These are phyloP conservation scores for Stropharia rugosoannulata DNA, from an alignment of 768 basidiomycete genomes.

Conservation along the genomic window DNA sequence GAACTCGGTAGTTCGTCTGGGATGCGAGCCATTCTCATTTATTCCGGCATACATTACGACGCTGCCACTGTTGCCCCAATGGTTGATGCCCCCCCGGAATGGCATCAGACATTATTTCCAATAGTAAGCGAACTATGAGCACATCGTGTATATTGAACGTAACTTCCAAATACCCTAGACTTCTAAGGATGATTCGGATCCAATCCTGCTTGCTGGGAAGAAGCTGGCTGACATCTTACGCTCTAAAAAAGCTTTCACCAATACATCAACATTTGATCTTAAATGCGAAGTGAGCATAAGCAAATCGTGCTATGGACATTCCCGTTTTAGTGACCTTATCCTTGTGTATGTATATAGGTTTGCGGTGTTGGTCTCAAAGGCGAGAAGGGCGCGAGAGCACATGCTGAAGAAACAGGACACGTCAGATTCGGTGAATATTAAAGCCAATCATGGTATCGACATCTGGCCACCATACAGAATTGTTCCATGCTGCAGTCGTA, in stretches of 20 bases:
- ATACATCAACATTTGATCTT: constrained; percentile 88
- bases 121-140: constrained; percentile 37
- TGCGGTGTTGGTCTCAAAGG: constrained; percentile 88
- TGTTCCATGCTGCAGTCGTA: no score
- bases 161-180: not conserved
- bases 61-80: constrained; percentile 81
- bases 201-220: constrained; percentile 61
- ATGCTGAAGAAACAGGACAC: constrained; percentile 88
- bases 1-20: constrained; percentile 30
- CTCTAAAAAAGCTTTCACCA: constrained; percentile 82
- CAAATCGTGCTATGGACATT: constrained; percentile 4
- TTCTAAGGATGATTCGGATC: constrained; percentile 42
- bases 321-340: not conserved
- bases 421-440: constrained; percentile 81
- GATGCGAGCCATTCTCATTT: constrained; percentile 74
- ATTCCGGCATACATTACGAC: constrained; percentile 98
- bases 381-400: constrained; percentile 89
- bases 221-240: constrained; percentile 74
- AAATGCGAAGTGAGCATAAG: constrained; percentile 71
- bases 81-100: constrained; percentile 73
- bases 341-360: constrained; percentile 39
- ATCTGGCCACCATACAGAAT: no score
- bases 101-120: constrained; percentile 87
- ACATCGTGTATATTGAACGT: not conserved
- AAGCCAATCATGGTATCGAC: not conserved